phyloP scores from a whole-genome alignment of 2,329 filamentous ascomycete species.

The Myriosclerotinia scirpicola region DNA sequence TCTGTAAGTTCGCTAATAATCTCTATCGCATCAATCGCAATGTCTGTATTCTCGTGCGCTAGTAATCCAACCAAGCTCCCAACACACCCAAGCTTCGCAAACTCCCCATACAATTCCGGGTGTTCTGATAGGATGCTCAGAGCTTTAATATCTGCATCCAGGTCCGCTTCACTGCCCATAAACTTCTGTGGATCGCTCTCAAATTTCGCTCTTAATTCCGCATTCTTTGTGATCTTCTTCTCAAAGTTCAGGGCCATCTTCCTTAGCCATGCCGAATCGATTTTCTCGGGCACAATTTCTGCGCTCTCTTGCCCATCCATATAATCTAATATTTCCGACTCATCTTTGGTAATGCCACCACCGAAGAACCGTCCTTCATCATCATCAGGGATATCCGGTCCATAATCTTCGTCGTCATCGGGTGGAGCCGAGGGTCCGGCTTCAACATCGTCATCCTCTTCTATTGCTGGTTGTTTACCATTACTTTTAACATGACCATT shows the following conservation, averaged over 20 bases:
- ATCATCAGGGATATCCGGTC: conserved; percentile 62
- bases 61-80: conserved; percentile 76
- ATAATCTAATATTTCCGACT: conserved; percentile 83
- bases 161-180: conserved; percentile 80
- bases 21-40: conserved; percentile 87
- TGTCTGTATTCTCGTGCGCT: conserved; percentile 95
- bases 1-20: conserved; percentile 90
- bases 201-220: conserved; percentile 82
- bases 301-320: conserved; percentile 66
- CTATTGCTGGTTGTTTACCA: conserved; percentile 35
- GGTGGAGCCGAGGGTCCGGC: conserved; percentile 54
- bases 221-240: conserved; percentile 86
- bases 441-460: conserved; percentile 46
- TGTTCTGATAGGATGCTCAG: conserved; percentile 87
- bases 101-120: conserved; percentile 76
- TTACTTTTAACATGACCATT: conserved; percentile 45
- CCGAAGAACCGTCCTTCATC: conserved; percentile 96
- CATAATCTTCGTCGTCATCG: conserved; percentile 55
- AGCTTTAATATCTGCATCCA: conserved; percentile 84
- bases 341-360: conserved; percentile 78
- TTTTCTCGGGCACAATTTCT: conserved; percentile 61
- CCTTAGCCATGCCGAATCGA: conserved; percentile 81
- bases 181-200: conserved; percentile 80
- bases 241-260: conserved; percentile 82
- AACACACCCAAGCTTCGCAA: conserved; percentile 71